Conservation (phyloP, 306 rosid genomes). For the Rosa persica region DNA sequence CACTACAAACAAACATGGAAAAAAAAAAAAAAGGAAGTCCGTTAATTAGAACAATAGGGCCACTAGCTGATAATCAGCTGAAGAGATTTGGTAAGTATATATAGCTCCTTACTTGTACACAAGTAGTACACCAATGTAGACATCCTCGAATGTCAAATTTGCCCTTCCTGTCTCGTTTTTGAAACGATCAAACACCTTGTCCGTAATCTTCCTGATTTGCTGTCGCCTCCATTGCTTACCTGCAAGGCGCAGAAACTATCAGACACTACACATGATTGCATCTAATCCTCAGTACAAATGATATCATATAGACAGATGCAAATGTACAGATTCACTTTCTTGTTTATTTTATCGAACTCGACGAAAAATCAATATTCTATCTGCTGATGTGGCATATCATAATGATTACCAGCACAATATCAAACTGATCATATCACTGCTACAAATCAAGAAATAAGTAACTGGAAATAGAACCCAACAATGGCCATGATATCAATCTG, state of each 20-base stretch:
- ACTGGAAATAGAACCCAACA: no score
- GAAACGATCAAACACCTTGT: constrained; percentile 49
- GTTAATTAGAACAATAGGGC: background rate
- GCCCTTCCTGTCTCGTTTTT: constrained; percentile 33
- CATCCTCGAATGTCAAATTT: constrained; percentile 62
- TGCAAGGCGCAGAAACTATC: constrained; percentile 28
- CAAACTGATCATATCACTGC: no score
- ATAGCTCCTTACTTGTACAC: constrained; percentile 82
- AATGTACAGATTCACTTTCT: no score
- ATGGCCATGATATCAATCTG: no score
- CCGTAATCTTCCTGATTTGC: constrained; percentile 61
- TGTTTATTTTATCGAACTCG: no score
- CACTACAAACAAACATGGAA: constrained; percentile 44
- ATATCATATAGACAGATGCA: no score
- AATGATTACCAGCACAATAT: no score
- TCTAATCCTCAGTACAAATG: no score
- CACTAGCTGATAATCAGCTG: background rate
- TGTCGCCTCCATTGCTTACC: constrained; percentile 65
- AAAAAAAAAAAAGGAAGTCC: background rate
- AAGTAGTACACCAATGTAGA: constrained; percentile 80
- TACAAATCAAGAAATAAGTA: no score
- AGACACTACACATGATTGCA: background rate
- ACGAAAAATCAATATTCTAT: no score
- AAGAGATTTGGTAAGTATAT: background rate
- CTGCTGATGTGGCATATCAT: no score